phyloP scores from a whole-genome alignment of 2,329 filamentous ascomycete species.

The Sporothrix dimorphospora region DNA sequence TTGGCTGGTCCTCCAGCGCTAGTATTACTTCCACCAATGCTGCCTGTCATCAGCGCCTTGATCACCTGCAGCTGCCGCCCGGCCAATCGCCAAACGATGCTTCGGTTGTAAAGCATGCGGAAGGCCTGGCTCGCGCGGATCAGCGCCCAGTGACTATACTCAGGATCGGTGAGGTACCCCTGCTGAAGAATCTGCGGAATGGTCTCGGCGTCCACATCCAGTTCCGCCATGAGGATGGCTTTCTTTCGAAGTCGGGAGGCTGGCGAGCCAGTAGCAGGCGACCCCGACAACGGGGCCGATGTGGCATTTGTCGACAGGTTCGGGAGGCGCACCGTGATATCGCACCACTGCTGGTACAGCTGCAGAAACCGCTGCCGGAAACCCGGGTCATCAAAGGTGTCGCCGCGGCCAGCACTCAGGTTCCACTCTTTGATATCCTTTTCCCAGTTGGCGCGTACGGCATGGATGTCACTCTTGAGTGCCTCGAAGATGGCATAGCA shows the following conservation, averaged over 20 bases:
- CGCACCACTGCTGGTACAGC: constrained; percentile 48
- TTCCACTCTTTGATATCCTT: neutral
- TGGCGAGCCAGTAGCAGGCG: neutral
- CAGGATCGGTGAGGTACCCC: constrained; percentile 35
- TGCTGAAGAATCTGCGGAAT: constrained; percentile 44
- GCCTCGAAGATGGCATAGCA: constrained; percentile 41
- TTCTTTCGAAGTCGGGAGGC: neutral
- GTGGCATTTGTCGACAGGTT: constrained; percentile 19
- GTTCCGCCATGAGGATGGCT: neutral
- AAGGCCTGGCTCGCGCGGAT: constrained; percentile 57
- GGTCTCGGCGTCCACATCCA: constrained; percentile 43
- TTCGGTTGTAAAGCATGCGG: constrained; percentile 41
- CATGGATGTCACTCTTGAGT: constrained; percentile 43
- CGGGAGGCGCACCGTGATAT: constrained; percentile 43
- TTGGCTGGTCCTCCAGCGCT: neutral
- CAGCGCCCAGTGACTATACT: constrained; percentile 50
- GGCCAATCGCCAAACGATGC: constrained; percentile 53
- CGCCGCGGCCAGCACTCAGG: constrained; percentile 14
- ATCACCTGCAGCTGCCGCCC: constrained; percentile 54
- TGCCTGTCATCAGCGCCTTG: constrained; percentile 43
- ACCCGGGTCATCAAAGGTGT: constrained; percentile 30
- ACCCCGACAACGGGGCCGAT: no score
- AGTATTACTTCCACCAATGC: neutral
- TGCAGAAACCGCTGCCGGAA: constrained; percentile 40
- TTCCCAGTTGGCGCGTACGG: constrained; percentile 42